Evolutionary conservation across 1,284 basidiomycete genomes (phyloP), one percentile per base, ranked within the genome.

Genomic region (Cystobasidium slooffiae): DNA sequence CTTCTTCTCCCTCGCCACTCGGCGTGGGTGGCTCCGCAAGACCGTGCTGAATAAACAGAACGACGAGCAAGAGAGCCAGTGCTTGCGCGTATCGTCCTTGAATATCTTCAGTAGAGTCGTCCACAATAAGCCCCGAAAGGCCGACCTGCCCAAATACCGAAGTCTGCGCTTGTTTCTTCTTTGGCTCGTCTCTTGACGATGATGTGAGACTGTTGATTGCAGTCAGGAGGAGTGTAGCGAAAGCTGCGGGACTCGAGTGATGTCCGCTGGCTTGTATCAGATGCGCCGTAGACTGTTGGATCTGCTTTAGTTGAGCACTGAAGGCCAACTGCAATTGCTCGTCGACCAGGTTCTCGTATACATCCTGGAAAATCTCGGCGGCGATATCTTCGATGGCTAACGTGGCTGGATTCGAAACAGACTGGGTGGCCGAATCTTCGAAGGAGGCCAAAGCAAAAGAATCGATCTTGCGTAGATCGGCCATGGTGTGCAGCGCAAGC

Each of bases 401-500:
- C 6, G 66, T 51, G 14, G 74, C 51, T 7, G 77, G 69, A 9
- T 55, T 63, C 4, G 75, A 49, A 9, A 77, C 65, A 5, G 66
- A 73, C 16, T 74, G 51, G 14, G 68, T 49, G 3, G 78, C 68
- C 3, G 77, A 65, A 0, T 65, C 66, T 47, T 81, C 80, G 63
- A 81, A 69, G 6, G 37, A 78, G 68, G 63, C 86, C 83, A 52
- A 88, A 86, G 43, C 90, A 81, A 24, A n/a, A 18, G 49, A 10
- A 24, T 66, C 64, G 49, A 53, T 41, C 16, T 53, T 53, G 9
- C 44, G 84, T 84, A 37, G 93, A 84, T 18, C 90, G 85, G 53
- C 88, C 82, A 80, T 94, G 91, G 79, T 91, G 88, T 16, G 83
- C 82, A 3, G 89, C 86, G 31, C 91, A 82, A 66, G 64, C 37